Evolutionary conservation across 257 asterid genomes (phyloP), one percentile per base, ranked within the genome.

Genomic region (Ilex asprella): DNA sequence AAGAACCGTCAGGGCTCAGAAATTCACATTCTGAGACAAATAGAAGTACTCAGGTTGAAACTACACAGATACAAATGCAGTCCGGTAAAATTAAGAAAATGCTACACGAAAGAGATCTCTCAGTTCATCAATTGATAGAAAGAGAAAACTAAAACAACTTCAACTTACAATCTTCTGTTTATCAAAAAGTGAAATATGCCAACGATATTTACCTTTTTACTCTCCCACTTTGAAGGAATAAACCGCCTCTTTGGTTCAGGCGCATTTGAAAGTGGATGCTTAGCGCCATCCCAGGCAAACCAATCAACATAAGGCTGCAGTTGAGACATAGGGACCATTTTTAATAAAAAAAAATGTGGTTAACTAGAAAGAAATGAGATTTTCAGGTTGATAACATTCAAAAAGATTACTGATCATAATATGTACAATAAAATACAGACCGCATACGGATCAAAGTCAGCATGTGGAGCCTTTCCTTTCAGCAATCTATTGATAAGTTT

Each of bases 191-290:
- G n/a, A 14, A 7, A 46, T 46, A 12, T 46, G 52, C 52, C 57
- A 64, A 52, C 35, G 59, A 14, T 55, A 60, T 59, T 44, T 65
- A 93, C 99, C 99, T 39, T 75, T 79, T 75, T 87, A 75, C 86
- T 82, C 81, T 93, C 99, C 96, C 86, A 87, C 79, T 85, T 89
- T 49, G 99, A 93, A 60, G 90, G 96, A 75, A 81, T 81, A 80
- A 93, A 93, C 61, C 99, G 99, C 31, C 99, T 82, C 82, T 93
- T 93, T 54, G 99, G 99, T 80, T 93, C 99, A 9, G 99, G 97
- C 13, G 94, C 95, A 79, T 80, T 84, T 39, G 96, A 87, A 56
- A 93, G 76, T 39, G 99, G 97, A 72, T 89, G 97, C 60, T 81
- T 84, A 12, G 95, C 84, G 35, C 76, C 84, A 60, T 87, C 96